Conservation (phyloP, 139 green algal species). For the Tetratostichococcus sp. region DNA sequence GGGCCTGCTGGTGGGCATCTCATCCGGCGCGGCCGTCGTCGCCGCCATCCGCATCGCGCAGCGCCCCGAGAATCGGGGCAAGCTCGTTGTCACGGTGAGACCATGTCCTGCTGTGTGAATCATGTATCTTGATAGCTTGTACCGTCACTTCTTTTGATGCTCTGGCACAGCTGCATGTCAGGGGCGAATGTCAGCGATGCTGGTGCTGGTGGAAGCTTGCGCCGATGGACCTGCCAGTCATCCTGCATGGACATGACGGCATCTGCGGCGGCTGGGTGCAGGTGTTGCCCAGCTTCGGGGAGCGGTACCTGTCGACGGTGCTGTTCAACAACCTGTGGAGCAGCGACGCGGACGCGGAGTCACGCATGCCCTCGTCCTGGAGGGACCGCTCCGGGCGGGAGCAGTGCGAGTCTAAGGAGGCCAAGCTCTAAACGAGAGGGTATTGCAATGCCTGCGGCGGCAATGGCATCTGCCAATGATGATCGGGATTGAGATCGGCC, state of each 20-base stretch:
- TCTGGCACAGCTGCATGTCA: too few relatives aligned
- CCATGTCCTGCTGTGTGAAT: too few relatives aligned
- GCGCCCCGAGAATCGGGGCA: conserved; percentile 87
- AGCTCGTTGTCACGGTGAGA: conserved; percentile 73
- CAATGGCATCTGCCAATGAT: too few relatives aligned
- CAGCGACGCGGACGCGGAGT: conserved; percentile 60
- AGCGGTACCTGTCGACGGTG: conserved; percentile 91
- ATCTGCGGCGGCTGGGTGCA: neutral
- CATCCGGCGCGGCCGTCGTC: conserved; percentile 78
- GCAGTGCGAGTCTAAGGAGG: conserved; percentile 33
- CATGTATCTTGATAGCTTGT: too few relatives aligned
- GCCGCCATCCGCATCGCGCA: conserved; percentile 62
- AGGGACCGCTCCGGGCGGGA: conserved; percentile 41
- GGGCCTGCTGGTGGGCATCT: conserved; percentile 91
- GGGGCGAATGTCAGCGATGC: too few relatives aligned
- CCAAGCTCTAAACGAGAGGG: conserved; percentile 41
- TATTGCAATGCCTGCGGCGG: too few relatives aligned
- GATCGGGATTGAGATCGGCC: too few relatives aligned
- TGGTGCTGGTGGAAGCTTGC: too few relatives aligned
- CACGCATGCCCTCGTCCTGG: conserved; percentile 55
- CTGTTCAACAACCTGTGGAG: conserved; percentile 79
- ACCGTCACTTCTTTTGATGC: too few relatives aligned
- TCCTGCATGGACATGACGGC: too few relatives aligned
- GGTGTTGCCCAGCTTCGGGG: conserved; percentile 90
- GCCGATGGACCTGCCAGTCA: too few relatives aligned